A percentile compares a stretch with the other conserved stretches of the same genome.
Evolutionary conservation across 2,329 filamentous ascomycete species (phyloP).

Genomic region (Trichoderma sp.): DNA sequence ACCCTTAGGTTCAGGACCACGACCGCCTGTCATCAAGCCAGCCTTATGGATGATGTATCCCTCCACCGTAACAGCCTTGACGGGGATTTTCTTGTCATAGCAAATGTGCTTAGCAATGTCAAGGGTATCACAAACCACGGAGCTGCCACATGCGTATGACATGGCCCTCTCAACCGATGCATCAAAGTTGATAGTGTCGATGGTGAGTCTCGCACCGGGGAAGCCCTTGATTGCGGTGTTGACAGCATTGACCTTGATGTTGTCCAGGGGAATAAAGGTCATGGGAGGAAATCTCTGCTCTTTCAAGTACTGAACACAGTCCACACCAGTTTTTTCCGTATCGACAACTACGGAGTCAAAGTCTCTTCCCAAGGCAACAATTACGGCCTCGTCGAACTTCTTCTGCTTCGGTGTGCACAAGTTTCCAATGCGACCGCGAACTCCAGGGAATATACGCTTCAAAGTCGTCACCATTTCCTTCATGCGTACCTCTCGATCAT

Average conservation of each 20-base stretch:
- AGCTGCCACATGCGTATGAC: constrained; percentile 91
- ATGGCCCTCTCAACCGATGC: constrained; percentile 86
- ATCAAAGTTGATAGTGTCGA: constrained; percentile 96
- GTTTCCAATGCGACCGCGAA: constrained; percentile 86
- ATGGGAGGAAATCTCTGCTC: constrained; percentile 84
- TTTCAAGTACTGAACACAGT: constrained; percentile 92
- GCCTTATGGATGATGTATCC: constrained; percentile 97
- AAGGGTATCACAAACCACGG: constrained; percentile 88
- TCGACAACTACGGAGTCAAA: constrained; percentile 96
- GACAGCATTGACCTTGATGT: constrained; percentile 90
- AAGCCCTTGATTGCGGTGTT: constrained; percentile 91
- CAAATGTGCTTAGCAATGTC: constrained; percentile 86
- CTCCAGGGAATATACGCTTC: constrained; percentile 88
- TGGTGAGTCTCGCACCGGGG: constrained; percentile 81
- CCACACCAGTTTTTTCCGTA: constrained; percentile 88
- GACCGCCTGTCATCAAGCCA: constrained; percentile 94
- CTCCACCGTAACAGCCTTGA: constrained; percentile 92
- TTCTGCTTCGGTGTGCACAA: constrained; percentile 96
- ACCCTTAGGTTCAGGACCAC: constrained; percentile 72
- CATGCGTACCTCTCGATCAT: constrained; percentile 73
- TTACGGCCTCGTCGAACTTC: constrained; percentile 91
- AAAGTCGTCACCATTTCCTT: constrained; percentile 84
- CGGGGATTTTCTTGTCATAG: constrained; percentile 80
- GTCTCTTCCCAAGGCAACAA: constrained; percentile 86
- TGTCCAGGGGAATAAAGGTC: constrained; percentile 95